Conservation (phyloP, 1,284 basidiomycete species). For the Trametes versicolor region DNA sequence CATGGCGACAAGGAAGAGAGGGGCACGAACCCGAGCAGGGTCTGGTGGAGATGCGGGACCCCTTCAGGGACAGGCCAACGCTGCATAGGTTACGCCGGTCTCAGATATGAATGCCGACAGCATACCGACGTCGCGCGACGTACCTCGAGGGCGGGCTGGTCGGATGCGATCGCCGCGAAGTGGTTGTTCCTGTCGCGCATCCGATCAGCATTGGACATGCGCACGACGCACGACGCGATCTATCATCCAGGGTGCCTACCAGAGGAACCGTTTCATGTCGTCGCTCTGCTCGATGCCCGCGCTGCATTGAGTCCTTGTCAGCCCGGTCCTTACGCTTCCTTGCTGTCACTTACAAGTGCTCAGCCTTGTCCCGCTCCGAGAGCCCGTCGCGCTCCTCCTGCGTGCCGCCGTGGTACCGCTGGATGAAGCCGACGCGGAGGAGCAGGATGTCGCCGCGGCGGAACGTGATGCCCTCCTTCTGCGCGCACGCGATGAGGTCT, state of each 20-base stretch:
- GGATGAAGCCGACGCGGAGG: slow-evolving; percentile 71
- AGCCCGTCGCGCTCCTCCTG: slow-evolving; percentile 59
- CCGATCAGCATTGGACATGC: slow-evolving; percentile 6
- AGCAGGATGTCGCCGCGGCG: slow-evolving; percentile 68
- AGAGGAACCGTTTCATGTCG: slow-evolving; percentile 78
- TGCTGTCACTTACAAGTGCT: slow-evolving; percentile 49
- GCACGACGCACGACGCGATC: neutral
- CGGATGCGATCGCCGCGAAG: slow-evolving; percentile 78
- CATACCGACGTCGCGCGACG: neutral
- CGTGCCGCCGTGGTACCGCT: slow-evolving; percentile 59
- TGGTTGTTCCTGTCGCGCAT: slow-evolving; percentile 71
- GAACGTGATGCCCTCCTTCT: slow-evolving; percentile 58
- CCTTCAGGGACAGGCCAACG: slow-evolving; percentile 64
- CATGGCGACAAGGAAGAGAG: neutral
- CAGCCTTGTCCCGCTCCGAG: slow-evolving; percentile 45
- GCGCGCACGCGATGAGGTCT: slow-evolving; percentile 70
- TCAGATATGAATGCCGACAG: neutral
- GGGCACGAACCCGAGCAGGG: slow-evolving; percentile 63
- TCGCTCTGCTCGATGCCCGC: slow-evolving; percentile 76
- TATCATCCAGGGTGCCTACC: slow-evolving; percentile 49
- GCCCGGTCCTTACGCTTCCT: no score
- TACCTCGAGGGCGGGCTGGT: slow-evolving; percentile 79
- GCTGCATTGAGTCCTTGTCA: no score
- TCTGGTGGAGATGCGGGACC: slow-evolving; percentile 66
- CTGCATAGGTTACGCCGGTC: slow-evolving; percentile 42